Percentiles rank a stretch among this genome's conserved stretches.
These are phyloP conservation scores for Mortierella sp. DNA, from an alignment of 371 early-diverging fungal genomes.

Conservation along the genomic window DNA sequence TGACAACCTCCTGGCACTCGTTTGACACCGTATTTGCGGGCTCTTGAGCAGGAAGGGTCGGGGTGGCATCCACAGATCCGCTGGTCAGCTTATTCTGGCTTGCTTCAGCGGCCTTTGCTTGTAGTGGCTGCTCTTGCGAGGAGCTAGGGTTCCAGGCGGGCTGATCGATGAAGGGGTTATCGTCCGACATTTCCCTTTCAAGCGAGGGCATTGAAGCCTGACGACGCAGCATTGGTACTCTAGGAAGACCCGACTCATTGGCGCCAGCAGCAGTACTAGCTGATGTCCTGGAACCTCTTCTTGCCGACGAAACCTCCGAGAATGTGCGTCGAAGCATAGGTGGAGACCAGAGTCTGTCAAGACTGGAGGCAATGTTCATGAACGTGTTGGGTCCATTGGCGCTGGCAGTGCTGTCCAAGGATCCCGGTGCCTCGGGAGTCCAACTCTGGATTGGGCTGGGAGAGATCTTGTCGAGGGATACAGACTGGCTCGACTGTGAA, in stretches of 20 bases:
- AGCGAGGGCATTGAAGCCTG: neutral
- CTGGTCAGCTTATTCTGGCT: neutral
- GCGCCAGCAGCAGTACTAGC: neutral
- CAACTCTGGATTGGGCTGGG: neutral
- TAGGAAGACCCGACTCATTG: neutral
- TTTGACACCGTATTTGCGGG: neutral
- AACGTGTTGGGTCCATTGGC: neutral
- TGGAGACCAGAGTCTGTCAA: neutral
- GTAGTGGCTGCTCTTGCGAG: neutral
- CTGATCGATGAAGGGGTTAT: neutral
- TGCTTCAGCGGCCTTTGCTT: neutral
- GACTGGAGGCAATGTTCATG: neutral
- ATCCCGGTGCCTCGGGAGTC: neutral
- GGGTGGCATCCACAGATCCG: neutral
- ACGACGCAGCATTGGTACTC: neutral
- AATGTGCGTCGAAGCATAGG: neutral
- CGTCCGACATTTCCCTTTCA: neutral
- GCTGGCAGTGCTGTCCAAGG: neutral
- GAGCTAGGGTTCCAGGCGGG: neutral
- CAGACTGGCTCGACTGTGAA: neutral
- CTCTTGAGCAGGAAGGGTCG: neutral
- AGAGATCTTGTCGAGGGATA: neutral
- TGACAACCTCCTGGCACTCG: neutral
- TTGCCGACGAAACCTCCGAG: neutral
- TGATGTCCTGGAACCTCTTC: neutral